phyloP scores from a whole-genome alignment of 805 yeast genomes.

The Candida berthetii region DNA sequence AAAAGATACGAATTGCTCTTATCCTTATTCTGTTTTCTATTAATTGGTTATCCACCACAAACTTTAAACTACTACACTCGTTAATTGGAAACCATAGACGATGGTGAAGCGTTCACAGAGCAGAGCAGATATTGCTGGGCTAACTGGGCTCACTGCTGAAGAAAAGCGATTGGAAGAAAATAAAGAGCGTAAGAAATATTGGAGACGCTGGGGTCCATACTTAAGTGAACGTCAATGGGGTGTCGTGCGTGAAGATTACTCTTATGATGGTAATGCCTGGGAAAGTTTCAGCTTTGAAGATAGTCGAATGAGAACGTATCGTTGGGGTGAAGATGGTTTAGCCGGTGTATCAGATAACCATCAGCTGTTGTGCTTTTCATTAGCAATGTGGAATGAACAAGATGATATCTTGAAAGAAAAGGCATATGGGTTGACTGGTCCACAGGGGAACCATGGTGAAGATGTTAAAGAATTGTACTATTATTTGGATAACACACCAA shows the following conservation, averaged over 20 bases:
- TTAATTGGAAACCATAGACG: too few species aligned
- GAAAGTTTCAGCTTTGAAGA: constrained; percentile 80
- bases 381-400: constrained; percentile 89
- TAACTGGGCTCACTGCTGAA: constrained; percentile 24
- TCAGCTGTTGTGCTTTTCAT: constrained; percentile 66
- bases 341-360: constrained; percentile 87
- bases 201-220: constrained; percentile 92
- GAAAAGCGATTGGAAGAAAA: constrained; percentile 30
- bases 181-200: constrained; percentile 38
- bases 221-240: constrained; percentile 82
- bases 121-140: constrained; percentile 19
- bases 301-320: constrained; percentile 69
- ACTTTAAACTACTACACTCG: too few species aligned
- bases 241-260: constrained; percentile 82
- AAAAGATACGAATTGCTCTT: too few species aligned
- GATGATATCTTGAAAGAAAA: constrained; percentile 84
- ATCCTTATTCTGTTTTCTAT: too few species aligned
- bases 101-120: constrained; percentile 12
- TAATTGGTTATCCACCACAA: too few species aligned
- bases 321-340: constrained; percentile 97
- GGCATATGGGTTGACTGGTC: constrained; percentile 83
- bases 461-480: constrained; percentile 85
- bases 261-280: constrained; percentile 88
- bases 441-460: constrained; percentile 94
- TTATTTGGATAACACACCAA: constrained; percentile 86